A percentile compares a stretch with the other conserved stretches of the same genome.
phyloP scores from a whole-genome alignment of 2,329 filamentous ascomycete species.

The Zalaria sp. region DNA sequence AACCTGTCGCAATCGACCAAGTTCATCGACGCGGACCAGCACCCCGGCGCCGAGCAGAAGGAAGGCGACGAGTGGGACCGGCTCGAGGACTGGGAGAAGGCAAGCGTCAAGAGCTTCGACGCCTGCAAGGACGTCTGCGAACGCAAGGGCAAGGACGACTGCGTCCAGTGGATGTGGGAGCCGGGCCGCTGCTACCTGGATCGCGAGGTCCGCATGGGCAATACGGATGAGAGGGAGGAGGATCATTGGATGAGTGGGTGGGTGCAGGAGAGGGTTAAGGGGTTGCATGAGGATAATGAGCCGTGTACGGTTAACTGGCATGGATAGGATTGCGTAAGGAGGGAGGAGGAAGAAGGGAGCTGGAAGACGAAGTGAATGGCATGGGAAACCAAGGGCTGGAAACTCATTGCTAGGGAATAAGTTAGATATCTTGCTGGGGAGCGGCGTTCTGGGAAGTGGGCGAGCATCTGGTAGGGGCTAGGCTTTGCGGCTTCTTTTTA shows the following conservation, averaged over 20 bases:
- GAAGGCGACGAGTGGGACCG: conserved; percentile 6
- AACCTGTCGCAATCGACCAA: conserved; percentile 17
- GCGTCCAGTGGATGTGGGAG: conserved; percentile 21
- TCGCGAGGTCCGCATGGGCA: conserved; percentile 16
- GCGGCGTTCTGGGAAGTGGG: no score
- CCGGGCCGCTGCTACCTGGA: conserved; percentile 19
- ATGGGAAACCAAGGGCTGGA: no score
- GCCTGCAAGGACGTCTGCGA: conserved; percentile 17
- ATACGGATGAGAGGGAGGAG: conserved; percentile 14
- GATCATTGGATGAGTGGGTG: conserved; percentile 19
- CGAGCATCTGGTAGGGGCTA: no score
- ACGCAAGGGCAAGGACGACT: conserved; percentile 10
- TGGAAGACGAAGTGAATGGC: no score
- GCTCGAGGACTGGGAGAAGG: conserved; percentile 13
- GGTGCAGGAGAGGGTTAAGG: conserved; percentile 12
- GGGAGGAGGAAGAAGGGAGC: no score
- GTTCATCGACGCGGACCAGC: conserved; percentile 10
- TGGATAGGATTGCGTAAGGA: background rate
- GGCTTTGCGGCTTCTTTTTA: no score
- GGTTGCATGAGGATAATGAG: conserved; percentile 10
- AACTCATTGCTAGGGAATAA: no score
- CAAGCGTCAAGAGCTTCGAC: conserved; percentile 12
- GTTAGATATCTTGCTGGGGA: no score
- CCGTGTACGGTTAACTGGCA: conserved; percentile 12
- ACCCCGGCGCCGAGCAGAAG: conserved; percentile 6